Percentiles rank a stretch among this genome's conserved stretches.
phyloP scores from a whole-genome alignment of 2,329 filamentous ascomycete genomes.

The Aphanocladium album region DNA sequence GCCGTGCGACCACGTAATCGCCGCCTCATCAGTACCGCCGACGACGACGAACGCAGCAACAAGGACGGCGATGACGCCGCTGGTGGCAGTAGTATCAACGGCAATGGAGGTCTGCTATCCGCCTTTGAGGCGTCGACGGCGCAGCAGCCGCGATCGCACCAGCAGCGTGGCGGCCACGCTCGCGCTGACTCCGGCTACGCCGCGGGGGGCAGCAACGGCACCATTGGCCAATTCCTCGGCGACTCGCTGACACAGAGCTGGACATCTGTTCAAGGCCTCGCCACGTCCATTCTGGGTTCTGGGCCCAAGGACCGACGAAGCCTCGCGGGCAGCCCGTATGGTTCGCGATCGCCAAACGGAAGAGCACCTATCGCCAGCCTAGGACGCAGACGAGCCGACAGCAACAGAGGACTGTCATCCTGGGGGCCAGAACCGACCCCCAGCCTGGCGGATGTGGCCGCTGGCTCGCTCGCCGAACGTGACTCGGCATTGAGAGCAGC shows the following conservation, averaged over 20 bases:
- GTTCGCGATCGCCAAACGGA: conserved; percentile 6
- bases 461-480: conserved; percentile 48
- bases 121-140: conserved; percentile 27
- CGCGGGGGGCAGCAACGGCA: conserved; percentile 29
- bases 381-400: conserved; percentile 17
- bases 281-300: conserved; percentile 37
- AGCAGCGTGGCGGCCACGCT: too few relatives aligned
- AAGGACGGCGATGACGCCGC: conserved; percentile 17
- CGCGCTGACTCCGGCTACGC: neutral
- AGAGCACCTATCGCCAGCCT: conserved; percentile 15
- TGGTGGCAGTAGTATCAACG: conserved; percentile 12
- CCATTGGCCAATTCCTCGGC: conserved; percentile 39
- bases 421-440: conserved; percentile 53
- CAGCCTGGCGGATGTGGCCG: conserved; percentile 44
- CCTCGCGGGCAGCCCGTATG: neutral
- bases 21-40: conserved; percentile 33
- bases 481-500: conserved; percentile 51
- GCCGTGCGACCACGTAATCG: conserved; percentile 48
- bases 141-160: neutral
- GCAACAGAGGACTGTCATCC: conserved; percentile 15
- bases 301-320: conserved; percentile 19
- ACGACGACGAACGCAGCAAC: conserved; percentile 26
- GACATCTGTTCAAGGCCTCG: conserved; percentile 51
- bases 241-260: conserved; percentile 50
- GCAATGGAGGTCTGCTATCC: conserved; percentile 27